These are phyloP conservation scores for Penicillium flavigenum DNA, from an alignment of 495 filamentous ascomycete genomes.

Conservation along the genomic window DNA sequence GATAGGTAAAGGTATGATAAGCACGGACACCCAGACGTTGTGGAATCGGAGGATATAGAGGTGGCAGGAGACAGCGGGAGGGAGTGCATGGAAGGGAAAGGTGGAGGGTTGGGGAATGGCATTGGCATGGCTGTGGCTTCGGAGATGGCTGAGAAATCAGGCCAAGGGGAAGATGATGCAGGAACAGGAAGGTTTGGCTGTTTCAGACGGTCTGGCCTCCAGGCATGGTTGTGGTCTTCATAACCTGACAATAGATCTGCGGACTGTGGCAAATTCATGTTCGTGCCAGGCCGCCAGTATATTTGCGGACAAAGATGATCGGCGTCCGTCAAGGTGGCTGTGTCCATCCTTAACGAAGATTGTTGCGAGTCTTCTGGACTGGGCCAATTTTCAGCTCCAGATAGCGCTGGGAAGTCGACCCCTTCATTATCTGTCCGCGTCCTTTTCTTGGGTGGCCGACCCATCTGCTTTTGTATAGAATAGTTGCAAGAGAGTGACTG, in stretches of 20 bases:
- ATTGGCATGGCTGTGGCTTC: constrained; percentile 38
- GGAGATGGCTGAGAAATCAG: constrained; percentile 45
- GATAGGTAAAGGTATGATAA: constrained; percentile 48
- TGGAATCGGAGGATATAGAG: constrained; percentile 23
- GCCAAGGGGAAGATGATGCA: constrained; percentile 41
- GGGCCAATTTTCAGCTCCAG: constrained; percentile 27
- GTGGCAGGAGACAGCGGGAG: constrained; percentile 32
- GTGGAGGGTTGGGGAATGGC: constrained; percentile 29
- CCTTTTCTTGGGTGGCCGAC: constrained; percentile 47
- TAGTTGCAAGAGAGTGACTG: constrained; percentile 46
- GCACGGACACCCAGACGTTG: constrained; percentile 38
- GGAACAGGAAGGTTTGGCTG: constrained; percentile 29
- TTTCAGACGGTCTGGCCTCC: constrained; percentile 30
- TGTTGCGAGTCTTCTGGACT: constrained; percentile 23
- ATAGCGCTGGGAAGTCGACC: constrained; percentile 15
- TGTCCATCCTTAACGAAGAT: constrained; percentile 16
- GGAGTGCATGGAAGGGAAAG: constrained; percentile 26
- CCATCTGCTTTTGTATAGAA: constrained; percentile 51
- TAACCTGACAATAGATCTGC: constrained; percentile 25
- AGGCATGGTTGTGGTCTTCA: constrained; percentile 31
- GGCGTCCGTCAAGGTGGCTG: constrained; percentile 16
- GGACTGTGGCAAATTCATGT: constrained; percentile 12
- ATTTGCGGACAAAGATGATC: constrained; percentile 31
- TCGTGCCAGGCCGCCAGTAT: constrained; percentile 21
- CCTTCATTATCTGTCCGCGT: constrained; percentile 36